Evolutionary conservation across 2,329 filamentous ascomycete genomes (phyloP).

Genomic region (Bipolaris cookei): DNA sequence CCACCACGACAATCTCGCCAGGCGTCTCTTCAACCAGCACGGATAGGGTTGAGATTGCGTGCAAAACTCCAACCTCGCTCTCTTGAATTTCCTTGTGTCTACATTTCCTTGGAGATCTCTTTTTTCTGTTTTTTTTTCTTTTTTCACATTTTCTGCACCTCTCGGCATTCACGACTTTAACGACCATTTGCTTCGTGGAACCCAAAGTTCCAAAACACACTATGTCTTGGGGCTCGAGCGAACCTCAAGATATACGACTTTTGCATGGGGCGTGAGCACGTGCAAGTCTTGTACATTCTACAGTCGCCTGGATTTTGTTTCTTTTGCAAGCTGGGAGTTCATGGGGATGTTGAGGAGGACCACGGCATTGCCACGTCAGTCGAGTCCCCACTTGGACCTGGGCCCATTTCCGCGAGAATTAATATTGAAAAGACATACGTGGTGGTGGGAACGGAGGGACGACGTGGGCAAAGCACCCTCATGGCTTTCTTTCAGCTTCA

Average conservation of each 20-base stretch:
- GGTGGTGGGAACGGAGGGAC: constrained; percentile 24
- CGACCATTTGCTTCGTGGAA: constrained; percentile 40
- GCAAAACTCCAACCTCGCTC: constrained; percentile 18
- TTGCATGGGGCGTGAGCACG: constrained; percentile 45
- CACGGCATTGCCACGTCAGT: constrained; percentile 27
- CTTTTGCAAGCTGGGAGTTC: constrained; percentile 27
- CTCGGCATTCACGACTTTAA: constrained; percentile 47
- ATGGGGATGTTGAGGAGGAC: constrained; percentile 22
- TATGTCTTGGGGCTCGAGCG: constrained; percentile 38
- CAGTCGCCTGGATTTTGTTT: constrained; percentile 33
- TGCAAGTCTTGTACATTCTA: constrained; percentile 48
- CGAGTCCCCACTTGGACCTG: constrained; percentile 17
- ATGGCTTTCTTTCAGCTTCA: constrained; percentile 12
- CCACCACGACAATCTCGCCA: constrained; percentile 56
- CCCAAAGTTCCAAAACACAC: constrained; percentile 25
- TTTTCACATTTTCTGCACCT: constrained; percentile 39
- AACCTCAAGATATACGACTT: constrained; percentile 47
- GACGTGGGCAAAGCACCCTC: constrained; percentile 21
- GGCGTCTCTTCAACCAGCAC: constrained; percentile 55
- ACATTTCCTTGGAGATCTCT: constrained; percentile 28
- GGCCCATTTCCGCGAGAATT: constrained; percentile 13
- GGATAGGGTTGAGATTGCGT: constrained; percentile 8
- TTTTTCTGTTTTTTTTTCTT: constrained; percentile 39
- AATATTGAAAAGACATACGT: constrained; percentile 18
- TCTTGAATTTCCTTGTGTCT: constrained; percentile 40